Evolutionary conservation across 371 early-diverging fungal species (phyloP).

Genomic region (Entomophthora muscae): DNA sequence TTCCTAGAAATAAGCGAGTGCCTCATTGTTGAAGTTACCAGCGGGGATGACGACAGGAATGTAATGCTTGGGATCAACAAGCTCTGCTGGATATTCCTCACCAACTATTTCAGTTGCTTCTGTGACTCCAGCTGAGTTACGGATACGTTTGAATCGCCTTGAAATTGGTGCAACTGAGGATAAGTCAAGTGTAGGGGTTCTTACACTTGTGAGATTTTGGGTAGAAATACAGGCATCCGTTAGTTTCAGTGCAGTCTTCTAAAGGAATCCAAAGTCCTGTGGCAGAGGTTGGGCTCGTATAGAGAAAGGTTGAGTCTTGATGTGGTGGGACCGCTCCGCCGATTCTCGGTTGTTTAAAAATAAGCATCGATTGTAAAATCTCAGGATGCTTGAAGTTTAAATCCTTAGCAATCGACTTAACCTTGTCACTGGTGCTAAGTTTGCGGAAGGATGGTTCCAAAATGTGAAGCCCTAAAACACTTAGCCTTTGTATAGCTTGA

Average conservation of each 20-base stretch:
- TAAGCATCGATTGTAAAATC: conserved; percentile 80
- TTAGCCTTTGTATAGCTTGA: background rate
- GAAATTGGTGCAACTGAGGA: conserved; percentile 32
- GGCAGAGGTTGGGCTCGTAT: conserved; percentile 69
- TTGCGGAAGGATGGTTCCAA: conserved; percentile 49
- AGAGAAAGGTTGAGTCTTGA: conserved; percentile 82
- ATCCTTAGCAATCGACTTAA: conserved; percentile 32
- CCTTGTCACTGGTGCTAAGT: conserved; percentile 30
- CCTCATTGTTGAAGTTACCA: conserved; percentile 9
- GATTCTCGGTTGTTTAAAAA: conserved; percentile 68
- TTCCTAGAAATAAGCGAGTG: conserved; percentile 28
- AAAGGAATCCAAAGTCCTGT: conserved; percentile 87
- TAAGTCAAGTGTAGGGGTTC: too few relatives aligned
- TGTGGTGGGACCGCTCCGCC: conserved; percentile 62
- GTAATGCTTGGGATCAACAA: conserved; percentile 12
- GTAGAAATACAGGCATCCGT: conserved; percentile 76
- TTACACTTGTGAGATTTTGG: conserved; percentile 71
- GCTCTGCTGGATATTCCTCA: conserved; percentile 18
- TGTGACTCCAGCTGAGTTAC: conserved; percentile 14
- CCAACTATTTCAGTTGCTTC: conserved; percentile 35
- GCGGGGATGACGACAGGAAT: conserved; percentile 14
- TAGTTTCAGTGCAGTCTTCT: conserved; percentile 73
- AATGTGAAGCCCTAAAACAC: conserved; percentile 42
- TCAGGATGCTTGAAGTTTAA: conserved; percentile 55
- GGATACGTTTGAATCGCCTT: conserved; percentile 55